These are phyloP conservation scores for Moringa oleifera DNA, from an alignment of 345 rosid species.

Conservation along the genomic window DNA sequence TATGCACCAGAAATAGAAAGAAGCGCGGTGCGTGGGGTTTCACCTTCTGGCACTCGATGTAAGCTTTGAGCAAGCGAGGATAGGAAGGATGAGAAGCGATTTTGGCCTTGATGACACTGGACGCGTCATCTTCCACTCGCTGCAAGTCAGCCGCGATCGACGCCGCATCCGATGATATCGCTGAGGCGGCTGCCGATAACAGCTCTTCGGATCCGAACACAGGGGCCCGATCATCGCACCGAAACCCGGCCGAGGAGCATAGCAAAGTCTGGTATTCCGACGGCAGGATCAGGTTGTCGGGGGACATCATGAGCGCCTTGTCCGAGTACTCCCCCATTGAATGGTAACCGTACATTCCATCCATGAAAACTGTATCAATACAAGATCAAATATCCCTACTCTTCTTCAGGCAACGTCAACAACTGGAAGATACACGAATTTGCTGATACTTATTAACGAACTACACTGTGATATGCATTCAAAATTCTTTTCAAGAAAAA, in stretches of 20 bases:
- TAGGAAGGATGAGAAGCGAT: slow-evolving; percentile 81
- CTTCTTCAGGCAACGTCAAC: too few species aligned
- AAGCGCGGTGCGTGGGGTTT: neutral
- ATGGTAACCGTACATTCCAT: slow-evolving; percentile 65
- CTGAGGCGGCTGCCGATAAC: slow-evolving; percentile 52
- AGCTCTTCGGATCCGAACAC: slow-evolving; percentile 67
- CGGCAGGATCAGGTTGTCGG: slow-evolving; percentile 56
- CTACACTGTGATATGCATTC: neutral
- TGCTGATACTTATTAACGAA: too few species aligned
- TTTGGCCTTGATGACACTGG: slow-evolving; percentile 55
- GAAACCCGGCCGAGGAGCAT: slow-evolving; percentile 40
- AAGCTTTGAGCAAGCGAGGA: slow-evolving; percentile 82
- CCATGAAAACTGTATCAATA: slow-evolving; percentile 36
- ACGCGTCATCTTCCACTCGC: slow-evolving; percentile 32
- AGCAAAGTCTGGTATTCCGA: slow-evolving; percentile 40
- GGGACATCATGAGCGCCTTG: slow-evolving; percentile 48
- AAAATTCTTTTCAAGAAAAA: neutral
- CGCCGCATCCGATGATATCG: slow-evolving; percentile 54
- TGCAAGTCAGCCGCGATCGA: slow-evolving; percentile 48
- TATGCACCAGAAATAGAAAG: too few species aligned
- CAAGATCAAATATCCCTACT: too few species aligned
- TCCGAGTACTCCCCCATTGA: slow-evolving; percentile 45
- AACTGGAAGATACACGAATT: too few species aligned
- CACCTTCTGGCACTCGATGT: slow-evolving; percentile 97
- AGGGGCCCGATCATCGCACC: slow-evolving; percentile 14